phyloP scores from a whole-genome alignment of 176 grass and related monocot species.

The Melocanna baccifera region DNA sequence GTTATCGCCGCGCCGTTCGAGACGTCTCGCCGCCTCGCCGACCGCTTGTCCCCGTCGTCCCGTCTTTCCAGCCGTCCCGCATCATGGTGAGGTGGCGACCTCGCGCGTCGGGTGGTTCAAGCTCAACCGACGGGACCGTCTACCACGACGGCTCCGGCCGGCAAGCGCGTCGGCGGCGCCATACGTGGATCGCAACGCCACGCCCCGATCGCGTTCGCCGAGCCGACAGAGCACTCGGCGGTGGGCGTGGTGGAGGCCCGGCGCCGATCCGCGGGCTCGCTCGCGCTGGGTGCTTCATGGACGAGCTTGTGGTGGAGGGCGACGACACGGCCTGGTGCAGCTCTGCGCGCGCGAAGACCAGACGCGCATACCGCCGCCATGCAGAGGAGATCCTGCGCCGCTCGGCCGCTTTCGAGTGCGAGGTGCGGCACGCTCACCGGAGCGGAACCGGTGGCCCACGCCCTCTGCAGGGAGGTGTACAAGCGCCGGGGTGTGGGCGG shows the following conservation, averaged over 20 bases:
- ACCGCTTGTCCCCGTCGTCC: not conserved
- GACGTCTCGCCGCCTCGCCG: not conserved
- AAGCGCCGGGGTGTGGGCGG: not conserved
- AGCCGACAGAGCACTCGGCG: not conserved
- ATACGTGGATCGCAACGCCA: not conserved
- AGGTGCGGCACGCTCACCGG: not conserved
- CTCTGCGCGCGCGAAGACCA: not conserved
- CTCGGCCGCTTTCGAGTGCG: not conserved
- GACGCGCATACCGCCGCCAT: not conserved
- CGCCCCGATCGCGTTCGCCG: not conserved
- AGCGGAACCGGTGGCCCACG: not conserved
- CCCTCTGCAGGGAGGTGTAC: not conserved
- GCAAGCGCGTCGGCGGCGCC: not conserved
- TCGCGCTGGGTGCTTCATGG: not conserved
- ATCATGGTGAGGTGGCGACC: not conserved
- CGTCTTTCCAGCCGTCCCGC: not conserved
- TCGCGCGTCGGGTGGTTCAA: not conserved
- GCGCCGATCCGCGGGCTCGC: not conserved
- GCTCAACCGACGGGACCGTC: not conserved
- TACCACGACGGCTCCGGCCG: not conserved
- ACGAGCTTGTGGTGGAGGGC: not conserved
- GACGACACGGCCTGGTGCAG: constrained; percentile 1
- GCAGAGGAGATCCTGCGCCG: not conserved
- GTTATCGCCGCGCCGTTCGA: not conserved
- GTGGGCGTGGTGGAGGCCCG: constrained; percentile 1